These are phyloP conservation scores for Paecilomyces niveus DNA, from an alignment of 2,329 filamentous ascomycete genomes.

Conservation along the genomic window DNA sequence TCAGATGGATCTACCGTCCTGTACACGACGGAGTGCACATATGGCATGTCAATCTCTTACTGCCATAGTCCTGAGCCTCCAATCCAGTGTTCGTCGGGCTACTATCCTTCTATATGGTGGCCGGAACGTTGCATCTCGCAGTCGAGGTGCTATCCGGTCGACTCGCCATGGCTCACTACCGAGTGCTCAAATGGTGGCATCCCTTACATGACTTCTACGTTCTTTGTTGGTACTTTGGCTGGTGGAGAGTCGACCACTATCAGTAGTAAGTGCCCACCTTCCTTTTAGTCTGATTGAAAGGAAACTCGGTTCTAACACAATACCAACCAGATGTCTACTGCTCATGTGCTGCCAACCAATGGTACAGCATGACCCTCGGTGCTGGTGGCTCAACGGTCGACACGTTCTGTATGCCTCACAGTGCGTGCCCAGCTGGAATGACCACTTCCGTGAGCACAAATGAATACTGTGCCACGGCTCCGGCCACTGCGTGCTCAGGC, in stretches of 20 bases:
- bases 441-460: slow-evolving; percentile 12
- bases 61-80: slow-evolving; percentile 13
- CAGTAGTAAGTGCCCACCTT: slow-evolving; percentile 8
- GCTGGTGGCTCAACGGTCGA: slow-evolving; percentile 6
- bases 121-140: slow-evolving; percentile 16
- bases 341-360: slow-evolving; percentile 14
- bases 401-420: slow-evolving; percentile 18
- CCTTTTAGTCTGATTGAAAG: neutral
- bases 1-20: slow-evolving; percentile 13
- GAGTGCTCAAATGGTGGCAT: slow-evolving; percentile 17
- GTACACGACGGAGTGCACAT: slow-evolving; percentile 19
- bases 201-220: slow-evolving; percentile 12
- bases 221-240: slow-evolving; percentile 13
- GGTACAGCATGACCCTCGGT: slow-evolving; percentile 13
- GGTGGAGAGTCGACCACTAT: slow-evolving; percentile 12
- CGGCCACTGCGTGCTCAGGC: slow-evolving; percentile 6
- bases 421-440: slow-evolving; percentile 17
- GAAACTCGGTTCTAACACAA: neutral
- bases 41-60: slow-evolving; percentile 15
- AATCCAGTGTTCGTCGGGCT: slow-evolving; percentile 13
- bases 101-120: slow-evolving; percentile 17
- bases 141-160: slow-evolving; percentile 16
- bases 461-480: slow-evolving; percentile 13
- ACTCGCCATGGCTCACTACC: slow-evolving; percentile 16
- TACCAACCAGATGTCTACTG: slow-evolving; percentile 10